phyloP scores from a whole-genome alignment of 371 early-diverging fungal species.

The Apophysomyces trapeziformis region DNA sequence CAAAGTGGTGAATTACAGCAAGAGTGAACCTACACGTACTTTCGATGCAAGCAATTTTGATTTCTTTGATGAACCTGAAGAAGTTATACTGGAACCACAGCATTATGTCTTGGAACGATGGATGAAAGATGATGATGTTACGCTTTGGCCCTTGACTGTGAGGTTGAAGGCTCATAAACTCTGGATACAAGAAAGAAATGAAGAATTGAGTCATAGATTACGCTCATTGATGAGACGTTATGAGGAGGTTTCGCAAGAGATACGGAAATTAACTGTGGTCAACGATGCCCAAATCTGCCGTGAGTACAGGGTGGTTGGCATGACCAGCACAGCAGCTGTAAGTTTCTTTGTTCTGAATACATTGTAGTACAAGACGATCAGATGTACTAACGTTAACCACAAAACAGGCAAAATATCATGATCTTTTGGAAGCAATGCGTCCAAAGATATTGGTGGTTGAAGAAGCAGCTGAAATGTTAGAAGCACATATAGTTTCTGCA shows the following conservation, averaged over 20 bases:
- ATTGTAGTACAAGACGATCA: not conserved
- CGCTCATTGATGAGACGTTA: constrained; percentile 41
- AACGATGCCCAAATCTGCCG: constrained; percentile 56
- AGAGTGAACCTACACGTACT: constrained; percentile 14
- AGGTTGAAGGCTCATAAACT: constrained; percentile 57
- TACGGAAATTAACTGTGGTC: constrained; percentile 36
- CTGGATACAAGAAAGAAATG: constrained; percentile 55
- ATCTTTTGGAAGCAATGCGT: constrained; percentile 49
- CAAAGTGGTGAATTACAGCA: constrained; percentile 46
- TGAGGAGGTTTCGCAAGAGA: constrained; percentile 43
- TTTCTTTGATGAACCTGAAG: constrained; percentile 33
- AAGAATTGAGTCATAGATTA: constrained; percentile 31
- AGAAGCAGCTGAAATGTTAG: constrained; percentile 79
- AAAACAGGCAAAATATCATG: constrained; percentile 64
- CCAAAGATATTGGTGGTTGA: constrained; percentile 69
- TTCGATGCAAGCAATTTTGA: constrained; percentile 24
- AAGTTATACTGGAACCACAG: constrained; percentile 9
- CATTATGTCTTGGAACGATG: constrained; percentile 41
- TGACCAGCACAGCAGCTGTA: constrained; percentile 78
- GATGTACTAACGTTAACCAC: constrained; percentile 1
- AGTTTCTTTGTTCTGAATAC: constrained; percentile 18
- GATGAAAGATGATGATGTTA: constrained; percentile 55
- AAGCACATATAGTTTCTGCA: constrained; percentile 69
- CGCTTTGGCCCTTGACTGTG: constrained; percentile 56
- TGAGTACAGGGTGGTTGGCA: constrained; percentile 59